Percentiles rank a stretch among this genome's conserved stretches.
phyloP scores from a whole-genome alignment of 116 monocot species.

The Posidonia oceanica region DNA sequence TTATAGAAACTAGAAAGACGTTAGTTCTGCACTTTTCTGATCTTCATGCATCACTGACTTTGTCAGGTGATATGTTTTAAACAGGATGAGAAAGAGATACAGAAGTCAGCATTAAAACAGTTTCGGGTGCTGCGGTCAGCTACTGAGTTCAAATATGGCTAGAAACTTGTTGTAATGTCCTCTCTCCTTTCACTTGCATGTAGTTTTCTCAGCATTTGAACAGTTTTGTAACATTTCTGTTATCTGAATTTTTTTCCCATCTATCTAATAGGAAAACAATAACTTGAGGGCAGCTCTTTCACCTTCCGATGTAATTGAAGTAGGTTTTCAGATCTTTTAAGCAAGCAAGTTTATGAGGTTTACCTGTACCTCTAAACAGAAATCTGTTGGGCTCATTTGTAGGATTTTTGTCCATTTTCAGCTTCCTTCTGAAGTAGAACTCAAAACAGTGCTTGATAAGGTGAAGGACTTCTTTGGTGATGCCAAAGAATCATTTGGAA shows the following conservation, averaged over 20 bases:
- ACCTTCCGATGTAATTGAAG: conserved; percentile 76
- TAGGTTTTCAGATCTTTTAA: conserved; percentile 11
- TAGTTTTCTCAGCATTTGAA: neutral
- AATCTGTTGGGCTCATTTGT: neutral
- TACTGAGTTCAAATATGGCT: conserved; percentile 82
- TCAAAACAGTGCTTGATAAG: conserved; percentile 91
- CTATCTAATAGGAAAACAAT: conserved; percentile 59
- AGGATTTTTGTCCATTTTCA: conserved; percentile 20
- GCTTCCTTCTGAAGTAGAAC: conserved; percentile 77
- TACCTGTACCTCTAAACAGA: neutral
- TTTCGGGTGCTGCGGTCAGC: conserved; percentile 59
- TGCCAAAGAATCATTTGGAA: conserved; percentile 96
- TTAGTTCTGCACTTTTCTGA: neutral
- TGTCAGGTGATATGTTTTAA: conserved; percentile 16
- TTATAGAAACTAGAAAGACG: no score
- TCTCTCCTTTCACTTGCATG: neutral
- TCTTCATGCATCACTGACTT: conserved; percentile 14
- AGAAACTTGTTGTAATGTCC: conserved; percentile 80
- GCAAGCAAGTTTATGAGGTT: neutral
- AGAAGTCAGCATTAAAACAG: conserved; percentile 72
- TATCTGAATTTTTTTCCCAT: conserved; percentile 3
- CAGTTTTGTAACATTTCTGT: neutral
- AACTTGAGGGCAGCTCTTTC: conserved; percentile 76
- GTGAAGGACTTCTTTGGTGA: conserved; percentile 88
- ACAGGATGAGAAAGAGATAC: conserved; percentile 92